Evolutionary conservation across 345 rosid genomes (phyloP).

Genomic region (Brassica nigra): DNA sequence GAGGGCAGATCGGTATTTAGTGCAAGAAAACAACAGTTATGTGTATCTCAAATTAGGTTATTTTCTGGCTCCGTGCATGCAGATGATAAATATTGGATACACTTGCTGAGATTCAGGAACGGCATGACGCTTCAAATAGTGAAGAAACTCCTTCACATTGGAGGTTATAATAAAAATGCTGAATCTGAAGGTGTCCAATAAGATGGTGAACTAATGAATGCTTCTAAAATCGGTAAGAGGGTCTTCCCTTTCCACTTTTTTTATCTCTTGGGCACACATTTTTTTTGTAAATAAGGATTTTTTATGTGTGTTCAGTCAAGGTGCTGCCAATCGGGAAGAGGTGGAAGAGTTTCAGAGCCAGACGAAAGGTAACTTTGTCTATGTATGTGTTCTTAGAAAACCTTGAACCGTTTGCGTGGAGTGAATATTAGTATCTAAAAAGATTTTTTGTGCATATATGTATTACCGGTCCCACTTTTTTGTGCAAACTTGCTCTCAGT

Average conservation of each 20-base stretch:
- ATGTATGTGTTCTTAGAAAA: not conserved
- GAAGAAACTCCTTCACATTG: constrained; percentile 57
- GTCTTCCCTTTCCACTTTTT: not conserved
- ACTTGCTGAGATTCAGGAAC: constrained; percentile 94
- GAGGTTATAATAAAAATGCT: no score
- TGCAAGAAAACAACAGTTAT: not conserved
- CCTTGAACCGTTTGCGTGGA: not conserved
- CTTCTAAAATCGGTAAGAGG: not conserved
- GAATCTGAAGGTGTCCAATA: not conserved
- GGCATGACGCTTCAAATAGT: constrained; percentile 87
- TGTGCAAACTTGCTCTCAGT: not conserved
- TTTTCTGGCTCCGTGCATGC: constrained; percentile 41
- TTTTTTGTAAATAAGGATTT: no score
- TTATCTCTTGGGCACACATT: not conserved
- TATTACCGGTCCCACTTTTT: not conserved
- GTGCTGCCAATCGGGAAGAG: no score
- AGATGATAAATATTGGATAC: constrained; percentile 72
- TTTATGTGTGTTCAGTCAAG: not conserved
- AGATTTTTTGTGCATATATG: no score
- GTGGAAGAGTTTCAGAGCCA: no score
- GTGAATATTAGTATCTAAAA: not conserved
- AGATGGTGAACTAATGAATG: not conserved
- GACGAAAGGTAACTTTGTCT: not conserved
- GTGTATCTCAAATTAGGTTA: constrained; percentile 9
- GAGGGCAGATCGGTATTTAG: constrained; percentile 70